Evolutionary conservation across 169 alveolate species (phyloP).

Genomic region (Cryptosporidium meleagridis): DNA sequence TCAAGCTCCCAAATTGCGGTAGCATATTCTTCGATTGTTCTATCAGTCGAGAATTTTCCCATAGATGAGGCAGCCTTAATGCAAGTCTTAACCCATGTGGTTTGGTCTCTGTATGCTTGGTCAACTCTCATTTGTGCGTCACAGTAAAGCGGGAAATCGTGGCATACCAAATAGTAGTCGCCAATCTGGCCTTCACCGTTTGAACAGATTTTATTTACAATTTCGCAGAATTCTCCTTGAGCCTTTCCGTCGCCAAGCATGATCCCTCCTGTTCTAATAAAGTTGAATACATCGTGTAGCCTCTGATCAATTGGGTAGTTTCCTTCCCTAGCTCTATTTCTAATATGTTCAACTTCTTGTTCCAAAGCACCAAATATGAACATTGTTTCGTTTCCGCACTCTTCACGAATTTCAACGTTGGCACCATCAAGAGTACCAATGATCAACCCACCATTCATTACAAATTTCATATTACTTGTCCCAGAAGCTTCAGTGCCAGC

Average conservation of each 20-base stretch:
- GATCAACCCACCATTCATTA: slow-evolving; percentile 94
- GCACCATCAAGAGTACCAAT: slow-evolving; percentile 97
- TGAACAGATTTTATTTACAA: slow-evolving; percentile 79
- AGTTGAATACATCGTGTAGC: slow-evolving; percentile 88
- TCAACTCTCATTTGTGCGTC: slow-evolving; percentile 90
- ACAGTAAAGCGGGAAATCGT: slow-evolving; percentile 88
- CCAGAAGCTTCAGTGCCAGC: slow-evolving; percentile 97
- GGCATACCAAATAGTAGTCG: slow-evolving; percentile 86
- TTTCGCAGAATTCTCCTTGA: slow-evolving; percentile 76
- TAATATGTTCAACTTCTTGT: slow-evolving; percentile 85
- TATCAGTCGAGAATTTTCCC: slow-evolving; percentile 92
- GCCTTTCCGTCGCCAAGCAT: slow-evolving; percentile 81
- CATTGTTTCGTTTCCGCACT: slow-evolving; percentile 91
- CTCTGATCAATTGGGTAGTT: slow-evolving; percentile 85
- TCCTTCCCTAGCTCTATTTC: slow-evolving; percentile 86
- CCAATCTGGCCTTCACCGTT: slow-evolving; percentile 84
- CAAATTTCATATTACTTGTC: slow-evolving; percentile 94
- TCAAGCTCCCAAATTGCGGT: slow-evolving; percentile 86
- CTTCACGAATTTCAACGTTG: slow-evolving; percentile 94
- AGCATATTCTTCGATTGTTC: slow-evolving; percentile 90
- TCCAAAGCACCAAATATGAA: slow-evolving; percentile 93
- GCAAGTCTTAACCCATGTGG: slow-evolving; percentile 87
- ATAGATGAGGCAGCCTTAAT: slow-evolving; percentile 87
- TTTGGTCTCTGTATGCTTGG: slow-evolving; percentile 84
- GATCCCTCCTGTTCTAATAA: slow-evolving; percentile 84